Conservation (phyloP, 2,329 filamentous ascomycete genomes). For the Fusarium pseudoanthophilum region DNA sequence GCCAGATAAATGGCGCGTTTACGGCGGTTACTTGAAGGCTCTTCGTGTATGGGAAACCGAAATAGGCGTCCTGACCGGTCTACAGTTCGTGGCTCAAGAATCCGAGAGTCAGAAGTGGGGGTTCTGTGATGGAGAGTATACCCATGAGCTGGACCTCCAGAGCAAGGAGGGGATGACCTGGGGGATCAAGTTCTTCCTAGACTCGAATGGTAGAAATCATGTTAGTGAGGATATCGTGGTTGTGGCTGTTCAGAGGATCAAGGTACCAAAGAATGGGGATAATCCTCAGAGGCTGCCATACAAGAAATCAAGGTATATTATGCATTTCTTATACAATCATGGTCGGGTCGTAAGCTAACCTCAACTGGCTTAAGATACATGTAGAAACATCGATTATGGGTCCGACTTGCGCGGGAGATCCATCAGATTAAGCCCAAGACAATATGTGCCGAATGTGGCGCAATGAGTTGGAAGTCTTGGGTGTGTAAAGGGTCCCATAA, state of each 20-base stretch:
- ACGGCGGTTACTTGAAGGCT: neutral
- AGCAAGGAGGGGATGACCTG: too few species aligned
- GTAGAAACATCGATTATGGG: neutral
- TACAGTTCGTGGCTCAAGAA: neutral
- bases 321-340: neutral
- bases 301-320: neutral
- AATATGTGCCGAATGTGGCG: neutral
- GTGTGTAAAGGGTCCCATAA: neutral
- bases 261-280: neutral
- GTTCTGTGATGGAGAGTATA: neutral
- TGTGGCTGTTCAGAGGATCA: neutral
- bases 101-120: neutral
- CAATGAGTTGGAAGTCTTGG: too few species aligned
- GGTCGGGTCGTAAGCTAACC: neutral
- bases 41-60: neutral
- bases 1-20: neutral
- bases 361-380: neutral
- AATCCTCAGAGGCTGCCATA: neutral
- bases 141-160: neutral
- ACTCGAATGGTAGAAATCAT: neutral
- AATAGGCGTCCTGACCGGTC: neutral
- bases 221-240: neutral
- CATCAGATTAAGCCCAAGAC: fast-evolving
- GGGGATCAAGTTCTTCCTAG: neutral
- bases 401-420: neutral